These are phyloP conservation scores for Penicillium sclerotigenum DNA, from an alignment of 2,329 filamentous ascomycete genomes.

Conservation along the genomic window DNA sequence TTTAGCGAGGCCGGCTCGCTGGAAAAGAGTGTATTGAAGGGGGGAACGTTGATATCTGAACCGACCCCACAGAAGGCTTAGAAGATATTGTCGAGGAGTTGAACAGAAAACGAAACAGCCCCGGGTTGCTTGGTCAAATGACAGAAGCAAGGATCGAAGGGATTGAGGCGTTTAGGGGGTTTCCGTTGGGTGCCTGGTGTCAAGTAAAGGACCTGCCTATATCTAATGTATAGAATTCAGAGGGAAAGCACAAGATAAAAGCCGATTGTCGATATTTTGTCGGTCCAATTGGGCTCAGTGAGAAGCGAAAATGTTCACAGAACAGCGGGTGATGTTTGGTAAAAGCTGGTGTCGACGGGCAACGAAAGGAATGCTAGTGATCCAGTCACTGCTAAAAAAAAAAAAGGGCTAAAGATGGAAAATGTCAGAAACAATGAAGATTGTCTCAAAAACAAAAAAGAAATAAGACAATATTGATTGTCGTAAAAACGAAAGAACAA, in stretches of 20 bases:
- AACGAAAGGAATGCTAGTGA: conserved; percentile 34
- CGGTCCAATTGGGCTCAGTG: not conserved
- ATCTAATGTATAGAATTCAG: conserved; percentile 7
- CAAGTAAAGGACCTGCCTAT: conserved; percentile 20
- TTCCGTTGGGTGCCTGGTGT: conserved; percentile 8
- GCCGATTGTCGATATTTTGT: not conserved
- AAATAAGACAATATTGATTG: conserved; percentile 5
- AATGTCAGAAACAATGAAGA: conserved; percentile 14
- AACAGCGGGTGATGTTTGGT: conserved; percentile 10
- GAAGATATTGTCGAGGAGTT: not conserved
- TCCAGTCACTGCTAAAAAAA: conserved; percentile 22
- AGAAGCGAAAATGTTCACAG: conserved; percentile 12
- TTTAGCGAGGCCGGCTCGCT: conserved; percentile 34
- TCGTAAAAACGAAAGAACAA: not conserved
- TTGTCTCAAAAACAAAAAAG: conserved; percentile 13
- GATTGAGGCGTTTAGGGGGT: not conserved
- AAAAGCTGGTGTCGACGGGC: conserved; percentile 19
- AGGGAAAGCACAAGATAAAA: not conserved
- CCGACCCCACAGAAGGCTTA: conserved; percentile 1
- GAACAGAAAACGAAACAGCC: conserved; percentile 6
- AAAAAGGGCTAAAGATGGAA: conserved; percentile 15
- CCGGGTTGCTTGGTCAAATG: conserved; percentile 9
- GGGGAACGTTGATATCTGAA: conserved; percentile 1
- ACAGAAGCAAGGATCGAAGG: not conserved
- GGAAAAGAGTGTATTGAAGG: conserved; percentile 2